Conservation (phyloP, 176 grass and related monocot genomes). For the Zoysia pacifica region DNA sequence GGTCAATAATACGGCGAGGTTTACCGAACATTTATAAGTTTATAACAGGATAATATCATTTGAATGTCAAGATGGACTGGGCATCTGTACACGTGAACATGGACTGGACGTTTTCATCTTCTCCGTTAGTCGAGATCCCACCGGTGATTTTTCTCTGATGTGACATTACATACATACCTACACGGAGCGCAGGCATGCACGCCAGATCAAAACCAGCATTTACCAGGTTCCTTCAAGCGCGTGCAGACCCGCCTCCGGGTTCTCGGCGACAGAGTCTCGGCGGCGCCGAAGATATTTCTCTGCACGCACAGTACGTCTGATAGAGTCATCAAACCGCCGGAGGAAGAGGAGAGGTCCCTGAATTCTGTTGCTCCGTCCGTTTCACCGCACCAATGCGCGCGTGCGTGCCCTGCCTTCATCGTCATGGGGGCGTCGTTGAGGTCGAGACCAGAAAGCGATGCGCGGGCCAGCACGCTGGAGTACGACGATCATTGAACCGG, state of each 20-base stretch:
- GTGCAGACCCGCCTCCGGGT: background rate
- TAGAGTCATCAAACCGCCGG: background rate
- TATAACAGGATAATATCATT: too few species aligned
- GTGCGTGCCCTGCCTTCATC: background rate
- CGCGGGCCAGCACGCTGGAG: background rate
- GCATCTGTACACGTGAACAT: too few species aligned
- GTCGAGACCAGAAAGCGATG: conserved; percentile 22
- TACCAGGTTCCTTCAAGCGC: background rate
- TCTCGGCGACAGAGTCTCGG: background rate
- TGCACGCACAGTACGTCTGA: background rate
- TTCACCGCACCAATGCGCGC: background rate
- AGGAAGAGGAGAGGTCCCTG: background rate
- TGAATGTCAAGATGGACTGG: too few species aligned
- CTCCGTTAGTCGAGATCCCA: too few species aligned
- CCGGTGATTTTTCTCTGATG: too few species aligned
- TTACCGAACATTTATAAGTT: too few species aligned
- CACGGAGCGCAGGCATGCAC: too few species aligned
- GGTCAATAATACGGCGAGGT: too few species aligned
- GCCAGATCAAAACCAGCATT: background rate
- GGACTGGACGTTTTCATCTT: too few species aligned
- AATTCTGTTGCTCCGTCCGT: conserved; percentile 25
- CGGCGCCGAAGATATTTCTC: background rate
- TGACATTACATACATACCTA: too few species aligned
- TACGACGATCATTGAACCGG: background rate
- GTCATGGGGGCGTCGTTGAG: background rate